These are phyloP conservation scores for Cadophora gregata DNA, from an alignment of 2,329 filamentous ascomycete species.

Conservation along the genomic window DNA sequence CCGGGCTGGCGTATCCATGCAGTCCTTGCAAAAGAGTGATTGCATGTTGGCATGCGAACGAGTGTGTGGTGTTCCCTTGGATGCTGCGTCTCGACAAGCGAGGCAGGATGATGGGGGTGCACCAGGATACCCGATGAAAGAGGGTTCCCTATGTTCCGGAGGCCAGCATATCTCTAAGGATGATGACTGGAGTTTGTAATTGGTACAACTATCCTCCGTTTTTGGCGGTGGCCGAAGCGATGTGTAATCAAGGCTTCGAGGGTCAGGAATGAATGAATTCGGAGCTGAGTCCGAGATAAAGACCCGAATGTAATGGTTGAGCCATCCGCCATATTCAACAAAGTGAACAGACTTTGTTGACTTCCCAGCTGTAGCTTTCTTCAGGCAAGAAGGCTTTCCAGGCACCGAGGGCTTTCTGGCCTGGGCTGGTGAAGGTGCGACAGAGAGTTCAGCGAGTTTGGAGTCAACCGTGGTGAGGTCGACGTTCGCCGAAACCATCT, in stretches of 20 bases:
- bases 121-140: neutral
- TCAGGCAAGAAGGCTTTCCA: constrained; percentile 18
- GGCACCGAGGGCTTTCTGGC: constrained; percentile 5
- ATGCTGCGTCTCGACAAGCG: constrained; percentile 13
- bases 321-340: constrained; percentile 18
- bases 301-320: constrained; percentile 10
- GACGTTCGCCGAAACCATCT: constrained; percentile 10
- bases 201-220: neutral
- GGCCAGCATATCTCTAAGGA: constrained; percentile 17
- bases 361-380: neutral
- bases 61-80: constrained; percentile 1
- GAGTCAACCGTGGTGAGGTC: constrained; percentile 18
- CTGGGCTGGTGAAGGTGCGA: constrained; percentile 15
- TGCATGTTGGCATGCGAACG: constrained; percentile 13
- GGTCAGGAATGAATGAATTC: constrained; percentile 17
- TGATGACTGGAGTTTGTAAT: neutral
- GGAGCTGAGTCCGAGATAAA: constrained; percentile 15
- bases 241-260: constrained; percentile 8
- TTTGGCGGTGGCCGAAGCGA: neutral
- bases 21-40: constrained; percentile 11
- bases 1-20: constrained; percentile 9
- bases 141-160: constrained; percentile 15
- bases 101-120: constrained; percentile 8
- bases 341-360: constrained; percentile 16
- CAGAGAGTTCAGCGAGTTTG: constrained; percentile 11